A percentile compares a stretch with the other conserved stretches of the same genome.
Conservation (phyloP, 2,329 filamentous ascomycete species). For the Curvularia verruculosa region DNA sequence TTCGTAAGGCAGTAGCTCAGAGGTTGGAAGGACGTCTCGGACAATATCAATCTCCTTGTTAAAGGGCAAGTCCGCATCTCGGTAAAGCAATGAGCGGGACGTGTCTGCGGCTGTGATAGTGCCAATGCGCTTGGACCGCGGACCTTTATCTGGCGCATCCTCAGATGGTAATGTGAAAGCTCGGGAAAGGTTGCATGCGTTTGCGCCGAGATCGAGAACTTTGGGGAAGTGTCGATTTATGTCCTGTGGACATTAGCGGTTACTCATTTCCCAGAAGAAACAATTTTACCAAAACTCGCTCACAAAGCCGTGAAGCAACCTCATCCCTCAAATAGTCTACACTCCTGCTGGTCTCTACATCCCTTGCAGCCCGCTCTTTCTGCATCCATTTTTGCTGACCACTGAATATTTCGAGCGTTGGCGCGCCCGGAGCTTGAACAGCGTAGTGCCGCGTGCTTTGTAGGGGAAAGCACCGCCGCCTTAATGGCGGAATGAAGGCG, state of each 20-base stretch:
- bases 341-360: conserved; percentile 73
- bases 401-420: conserved; percentile 90
- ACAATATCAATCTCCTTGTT: conserved; percentile 75
- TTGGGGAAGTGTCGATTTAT: conserved; percentile 86
- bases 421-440: conserved; percentile 75
- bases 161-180: conserved; percentile 69
- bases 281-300: conserved; percentile 74
- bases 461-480: conserved; percentile 33
- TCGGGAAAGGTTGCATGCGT: conserved; percentile 91
- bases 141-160: conserved; percentile 66
- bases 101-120: conserved; percentile 83
- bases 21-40: conserved; percentile 74
- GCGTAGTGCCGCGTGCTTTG: conserved; percentile 67
- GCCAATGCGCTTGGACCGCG: conserved; percentile 73
- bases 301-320: conserved; percentile 81
- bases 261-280: conserved; percentile 9
- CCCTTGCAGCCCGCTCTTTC: conserved; percentile 79
- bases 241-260: conserved; percentile 63
- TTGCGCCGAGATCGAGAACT: conserved; percentile 91
- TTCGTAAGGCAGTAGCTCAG: conserved; percentile 77
- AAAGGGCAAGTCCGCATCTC: conserved; percentile 76
- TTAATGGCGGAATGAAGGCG: conserved; percentile 45
- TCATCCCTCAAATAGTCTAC: conserved; percentile 95
- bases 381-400: conserved; percentile 85
- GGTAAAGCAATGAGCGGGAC: conserved; percentile 76